Base-by-base conservation (phyloP, 2,329 filamentous ascomycete genomes). In the Sclerotinia minor region DNA sequence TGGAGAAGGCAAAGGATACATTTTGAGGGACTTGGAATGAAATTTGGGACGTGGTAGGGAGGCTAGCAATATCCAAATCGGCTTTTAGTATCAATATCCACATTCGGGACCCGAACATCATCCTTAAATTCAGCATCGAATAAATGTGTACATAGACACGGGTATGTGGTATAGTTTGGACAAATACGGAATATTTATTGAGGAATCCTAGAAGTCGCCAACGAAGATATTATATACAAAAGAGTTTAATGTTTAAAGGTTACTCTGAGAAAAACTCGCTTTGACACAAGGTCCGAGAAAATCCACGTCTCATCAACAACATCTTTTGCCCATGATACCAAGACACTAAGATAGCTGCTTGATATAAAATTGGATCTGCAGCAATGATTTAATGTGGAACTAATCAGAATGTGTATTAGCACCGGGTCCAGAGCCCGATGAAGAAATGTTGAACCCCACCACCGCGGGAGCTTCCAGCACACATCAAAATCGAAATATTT, bases 391-490 rank as follows among this genome's bases (percentile, higher is more conserved):
- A 11, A 21, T 17, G 24, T 24, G 9, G 41, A 45, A 29, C 65
- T 67, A 67, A 67, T 53, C 57, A 24, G 17, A 47, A 63, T 59
- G 8, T 50, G 57, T 49, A 63, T 67, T 67, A 67, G 55, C 35
- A 63, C 29, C 55, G 57, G 57, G 24, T 32, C 65, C 29, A 45
- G 19, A 53, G 41, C 35, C 45, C 24, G 29, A 53, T 44, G 50
- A 44, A 35, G 59, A 67, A 63, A 41, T 53, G 45, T 61, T 63
- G 57, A 63, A 63, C 65, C 65, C 65, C 65, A 67, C 57, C 38
- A 53, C 57, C n/a, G 45, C 26, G 29, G 24, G 32, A 66, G 54
- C 64, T 60, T 41, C 29, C 32, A 49, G 26, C 29, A 49, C 50
- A 49, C 21, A 32, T 45, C 47, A 49, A 67, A 49, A 44, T 44